Percentiles rank a stretch among this genome's conserved stretches.
These are phyloP conservation scores for Croton setiger DNA, from an alignment of 441 rosid species.

Conservation along the genomic window DNA sequence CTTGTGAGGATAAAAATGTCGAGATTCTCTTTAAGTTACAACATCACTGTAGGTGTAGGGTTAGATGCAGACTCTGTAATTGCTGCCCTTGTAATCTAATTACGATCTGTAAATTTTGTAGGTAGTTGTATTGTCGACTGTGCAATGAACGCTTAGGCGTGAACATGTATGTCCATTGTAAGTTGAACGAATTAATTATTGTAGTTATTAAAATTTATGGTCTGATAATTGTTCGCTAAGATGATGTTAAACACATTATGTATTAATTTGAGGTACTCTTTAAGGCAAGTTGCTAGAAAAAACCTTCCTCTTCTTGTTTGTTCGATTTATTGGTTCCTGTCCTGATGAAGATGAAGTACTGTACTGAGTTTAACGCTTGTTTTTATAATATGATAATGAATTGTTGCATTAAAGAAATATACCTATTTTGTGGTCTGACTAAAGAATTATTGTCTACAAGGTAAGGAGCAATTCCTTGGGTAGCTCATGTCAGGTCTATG, in stretches of 20 bases:
- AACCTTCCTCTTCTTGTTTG: no score
- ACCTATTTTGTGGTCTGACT: no score
- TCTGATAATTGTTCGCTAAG: not conserved
- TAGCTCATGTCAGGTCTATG: not conserved
- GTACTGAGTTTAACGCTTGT: no score
- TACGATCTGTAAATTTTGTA: slow-evolving; percentile 24
- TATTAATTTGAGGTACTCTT: no score
- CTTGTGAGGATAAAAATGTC: slow-evolving; percentile 19
- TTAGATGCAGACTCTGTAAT: slow-evolving; percentile 4
- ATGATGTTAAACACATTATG: no score
- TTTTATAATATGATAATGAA: no score
- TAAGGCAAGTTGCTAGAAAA: no score
- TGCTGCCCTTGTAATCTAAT: slow-evolving; percentile 10
- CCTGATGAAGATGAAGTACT: no score
- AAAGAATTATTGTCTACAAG: not conserved
- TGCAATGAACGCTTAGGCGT: not conserved
- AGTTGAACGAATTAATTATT: not conserved
- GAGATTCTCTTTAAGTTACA: slow-evolving; percentile 11
- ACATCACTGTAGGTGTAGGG: slow-evolving; percentile 15
- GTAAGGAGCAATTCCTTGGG: not conserved
- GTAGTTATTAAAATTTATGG: not conserved
- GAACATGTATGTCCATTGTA: slow-evolving; percentile 7
- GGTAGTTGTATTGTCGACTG: slow-evolving; percentile 15
- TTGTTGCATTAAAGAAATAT: no score
- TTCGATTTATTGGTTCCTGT: no score